These are phyloP conservation scores for Plectosphaerella cucumerina DNA, from an alignment of 2,329 filamentous ascomycete species.

Conservation along the genomic window DNA sequence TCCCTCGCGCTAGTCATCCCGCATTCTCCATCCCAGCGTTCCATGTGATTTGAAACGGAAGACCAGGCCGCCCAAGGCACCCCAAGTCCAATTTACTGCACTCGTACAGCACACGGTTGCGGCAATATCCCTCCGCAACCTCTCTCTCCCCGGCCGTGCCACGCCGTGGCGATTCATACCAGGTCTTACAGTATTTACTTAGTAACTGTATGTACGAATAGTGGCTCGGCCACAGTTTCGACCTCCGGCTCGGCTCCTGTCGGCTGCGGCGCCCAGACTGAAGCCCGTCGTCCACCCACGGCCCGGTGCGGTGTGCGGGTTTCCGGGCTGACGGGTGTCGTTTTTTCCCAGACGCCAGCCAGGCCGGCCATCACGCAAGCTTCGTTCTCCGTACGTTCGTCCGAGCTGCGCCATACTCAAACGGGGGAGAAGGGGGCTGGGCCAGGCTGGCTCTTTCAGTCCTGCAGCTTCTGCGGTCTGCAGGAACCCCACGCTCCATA, in stretches of 20 bases:
- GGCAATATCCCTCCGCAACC: constrained; percentile 4
- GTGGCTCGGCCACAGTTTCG: neutral
- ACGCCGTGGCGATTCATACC: neutral
- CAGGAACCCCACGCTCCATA: neutral
- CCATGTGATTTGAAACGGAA: neutral
- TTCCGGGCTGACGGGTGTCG: neutral
- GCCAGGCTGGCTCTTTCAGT: constrained; percentile 1
- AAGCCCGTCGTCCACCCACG: neutral
- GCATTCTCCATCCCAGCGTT: neutral
- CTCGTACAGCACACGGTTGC: neutral
- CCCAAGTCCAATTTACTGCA: neutral
- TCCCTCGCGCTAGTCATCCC: neutral
- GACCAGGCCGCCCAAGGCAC: neutral
- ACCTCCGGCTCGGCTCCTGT: constrained; percentile 7
- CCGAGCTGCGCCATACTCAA: neutral
- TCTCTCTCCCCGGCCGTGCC: constrained; percentile 1
- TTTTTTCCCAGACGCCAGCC: neutral
- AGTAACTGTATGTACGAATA: no score
- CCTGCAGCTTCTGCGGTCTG: neutral
- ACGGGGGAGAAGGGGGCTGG: neutral
- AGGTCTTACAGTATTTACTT: no score
- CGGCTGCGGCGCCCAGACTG: neutral
- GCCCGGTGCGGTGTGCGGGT: neutral
- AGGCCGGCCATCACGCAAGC: neutral
- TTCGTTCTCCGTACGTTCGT: neutral